Evolutionary conservation across 805 yeast species (phyloP).

Genomic region (Debaryomyces maramus): DNA sequence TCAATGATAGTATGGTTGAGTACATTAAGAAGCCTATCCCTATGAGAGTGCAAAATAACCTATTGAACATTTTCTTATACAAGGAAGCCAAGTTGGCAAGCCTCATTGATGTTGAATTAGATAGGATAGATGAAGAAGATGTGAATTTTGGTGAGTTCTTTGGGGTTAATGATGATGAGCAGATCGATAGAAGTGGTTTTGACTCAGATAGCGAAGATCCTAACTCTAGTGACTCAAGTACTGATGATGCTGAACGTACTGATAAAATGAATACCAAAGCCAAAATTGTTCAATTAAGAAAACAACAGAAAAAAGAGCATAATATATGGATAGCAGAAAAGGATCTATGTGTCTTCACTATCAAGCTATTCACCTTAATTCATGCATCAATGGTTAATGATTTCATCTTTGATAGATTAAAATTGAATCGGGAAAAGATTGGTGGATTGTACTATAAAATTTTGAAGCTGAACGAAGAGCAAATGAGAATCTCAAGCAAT

Average conservation of each 20-base stretch:
- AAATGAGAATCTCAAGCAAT: background rate
- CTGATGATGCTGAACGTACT: conserved; percentile 12
- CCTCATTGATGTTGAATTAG: conserved; percentile 38
- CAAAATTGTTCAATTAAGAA: background rate
- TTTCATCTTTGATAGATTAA: conserved; percentile 29
- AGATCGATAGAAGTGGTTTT: conserved; percentile 7
- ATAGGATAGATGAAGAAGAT: conserved; percentile 54
- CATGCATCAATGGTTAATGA: conserved; percentile 32
- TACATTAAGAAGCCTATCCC: conserved; percentile 26
- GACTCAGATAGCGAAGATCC: conserved; percentile 12
- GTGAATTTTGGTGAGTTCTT: conserved; percentile 34
- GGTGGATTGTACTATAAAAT: conserved; percentile 34
- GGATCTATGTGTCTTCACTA: conserved; percentile 40
- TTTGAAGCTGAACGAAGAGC: conserved; percentile 17
- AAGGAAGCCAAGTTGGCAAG: conserved; percentile 50
- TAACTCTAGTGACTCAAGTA: conserved; percentile 6
- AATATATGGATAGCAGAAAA: conserved; percentile 39
- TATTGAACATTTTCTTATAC: conserved; percentile 46
- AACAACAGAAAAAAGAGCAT: conserved; percentile 7
- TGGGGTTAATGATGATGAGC: conserved; percentile 5
- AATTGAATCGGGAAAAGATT: conserved; percentile 33
- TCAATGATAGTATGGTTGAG: conserved; percentile 21
- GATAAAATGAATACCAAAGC: conserved; percentile 8
- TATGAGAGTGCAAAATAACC: conserved; percentile 23
- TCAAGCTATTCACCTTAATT: conserved; percentile 38